phyloP scores from a whole-genome alignment of 1,284 basidiomycete species.

The Earliella scabrosa region DNA sequence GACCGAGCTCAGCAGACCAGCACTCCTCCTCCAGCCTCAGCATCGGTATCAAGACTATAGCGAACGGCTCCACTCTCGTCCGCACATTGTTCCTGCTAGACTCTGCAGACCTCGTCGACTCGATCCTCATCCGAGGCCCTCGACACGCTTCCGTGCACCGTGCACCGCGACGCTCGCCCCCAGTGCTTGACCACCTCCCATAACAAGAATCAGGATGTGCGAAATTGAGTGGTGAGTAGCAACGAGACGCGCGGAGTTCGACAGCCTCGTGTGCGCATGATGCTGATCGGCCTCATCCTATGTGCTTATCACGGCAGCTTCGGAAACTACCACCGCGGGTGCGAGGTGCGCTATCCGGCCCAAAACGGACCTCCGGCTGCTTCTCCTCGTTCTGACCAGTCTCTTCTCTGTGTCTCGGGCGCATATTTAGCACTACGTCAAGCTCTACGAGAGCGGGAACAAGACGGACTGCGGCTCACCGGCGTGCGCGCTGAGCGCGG shows the following conservation, averaged over 20 bases:
- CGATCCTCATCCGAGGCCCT: too few species aligned
- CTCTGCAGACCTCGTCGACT: too few species aligned
- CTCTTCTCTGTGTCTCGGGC: constrained; percentile 1
- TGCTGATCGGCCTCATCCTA: constrained; percentile 1
- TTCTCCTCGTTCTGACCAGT: background rate
- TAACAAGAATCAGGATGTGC: constrained; percentile 26
- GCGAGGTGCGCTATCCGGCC: constrained; percentile 28
- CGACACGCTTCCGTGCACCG: too few species aligned
- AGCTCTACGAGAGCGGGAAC: constrained; percentile 37
- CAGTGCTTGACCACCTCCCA: background rate
- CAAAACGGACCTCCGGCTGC: background rate
- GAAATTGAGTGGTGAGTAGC: constrained; percentile 33
- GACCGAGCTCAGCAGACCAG: constrained; percentile 1
- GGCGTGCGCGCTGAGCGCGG: constrained; percentile 32
- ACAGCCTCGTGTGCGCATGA: constrained; percentile 1
- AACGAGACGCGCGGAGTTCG: background rate
- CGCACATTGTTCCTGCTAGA: too few species aligned
- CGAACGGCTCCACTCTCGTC: too few species aligned
- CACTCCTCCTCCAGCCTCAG: background rate
- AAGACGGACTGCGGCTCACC: constrained; percentile 36
- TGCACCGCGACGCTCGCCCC: too few species aligned
- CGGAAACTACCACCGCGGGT: constrained; percentile 38
- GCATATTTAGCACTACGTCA: constrained; percentile 34
- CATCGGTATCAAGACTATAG: too few species aligned
- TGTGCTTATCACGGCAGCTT: constrained; percentile 22